phyloP scores from a whole-genome alignment of 306 rosid genomes.

The Glycine latifolia region DNA sequence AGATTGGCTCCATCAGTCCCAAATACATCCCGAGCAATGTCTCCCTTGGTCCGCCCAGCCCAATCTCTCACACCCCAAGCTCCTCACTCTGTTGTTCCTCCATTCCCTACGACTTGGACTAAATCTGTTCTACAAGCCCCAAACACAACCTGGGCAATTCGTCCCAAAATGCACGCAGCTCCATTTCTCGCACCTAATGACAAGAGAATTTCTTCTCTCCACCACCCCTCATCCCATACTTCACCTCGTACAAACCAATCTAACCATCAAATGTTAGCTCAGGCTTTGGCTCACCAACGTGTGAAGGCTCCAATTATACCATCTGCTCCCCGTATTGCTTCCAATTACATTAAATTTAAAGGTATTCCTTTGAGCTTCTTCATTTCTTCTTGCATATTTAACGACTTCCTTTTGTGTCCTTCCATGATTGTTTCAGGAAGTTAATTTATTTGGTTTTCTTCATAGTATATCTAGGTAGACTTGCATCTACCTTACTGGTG shows the following conservation, averaged over 20 bases:
- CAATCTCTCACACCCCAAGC: slow-evolving; percentile 26
- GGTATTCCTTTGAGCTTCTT: slow-evolving; percentile 43
- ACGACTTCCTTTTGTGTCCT: slow-evolving; percentile 1
- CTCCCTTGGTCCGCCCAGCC: slow-evolving; percentile 21
- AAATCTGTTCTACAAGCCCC: slow-evolving; percentile 34
- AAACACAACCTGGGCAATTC: slow-evolving; percentile 27
- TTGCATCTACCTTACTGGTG: slow-evolving; percentile 27
- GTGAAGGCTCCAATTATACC: slow-evolving; percentile 20
- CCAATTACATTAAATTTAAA: slow-evolving; percentile 31
- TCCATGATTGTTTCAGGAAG: background rate
- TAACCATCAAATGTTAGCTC: slow-evolving; percentile 23
- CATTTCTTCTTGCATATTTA: slow-evolving; percentile 21
- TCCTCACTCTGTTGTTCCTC: slow-evolving; percentile 16
- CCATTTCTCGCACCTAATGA: slow-evolving; percentile 18
- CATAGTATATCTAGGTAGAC: background rate
- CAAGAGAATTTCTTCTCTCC: slow-evolving; percentile 28
- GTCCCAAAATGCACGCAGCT: slow-evolving; percentile 9
- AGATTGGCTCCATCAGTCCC: slow-evolving; percentile 34
- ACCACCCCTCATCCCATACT: slow-evolving; percentile 11
- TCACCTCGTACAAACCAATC: background rate
- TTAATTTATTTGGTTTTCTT: slow-evolving; percentile 27
- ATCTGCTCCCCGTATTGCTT: slow-evolving; percentile 21
- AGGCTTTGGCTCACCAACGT: slow-evolving; percentile 33
- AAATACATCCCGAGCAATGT: slow-evolving; percentile 35
- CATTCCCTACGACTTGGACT: slow-evolving; percentile 17